Conservation (phyloP, 257 asterid genomes). For the Penstemon eatonii region DNA sequence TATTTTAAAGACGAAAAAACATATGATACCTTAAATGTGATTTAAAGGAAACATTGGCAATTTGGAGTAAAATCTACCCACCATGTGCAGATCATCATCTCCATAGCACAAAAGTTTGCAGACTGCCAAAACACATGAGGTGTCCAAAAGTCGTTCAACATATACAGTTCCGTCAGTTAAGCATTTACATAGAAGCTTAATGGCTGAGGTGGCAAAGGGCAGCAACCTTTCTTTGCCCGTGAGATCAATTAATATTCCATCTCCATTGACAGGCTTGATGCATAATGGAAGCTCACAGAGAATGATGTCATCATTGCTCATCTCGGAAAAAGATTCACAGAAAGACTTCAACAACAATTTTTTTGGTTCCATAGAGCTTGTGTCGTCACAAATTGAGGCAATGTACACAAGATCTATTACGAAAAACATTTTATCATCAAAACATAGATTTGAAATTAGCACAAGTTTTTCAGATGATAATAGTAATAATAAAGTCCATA, state of each 20-base stretch:
- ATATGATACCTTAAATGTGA: constrained; percentile 7
- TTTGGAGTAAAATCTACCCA: constrained; percentile 37
- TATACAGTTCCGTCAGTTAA: constrained; percentile 85
- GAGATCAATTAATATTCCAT: constrained; percentile 69
- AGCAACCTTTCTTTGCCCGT: constrained; percentile 69
- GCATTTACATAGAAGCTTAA: constrained; percentile 81
- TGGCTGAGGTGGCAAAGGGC: constrained; percentile 70
- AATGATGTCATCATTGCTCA: constrained; percentile 42
- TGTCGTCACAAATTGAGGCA: constrained; percentile 46
- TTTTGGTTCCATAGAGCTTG: constrained; percentile 37
- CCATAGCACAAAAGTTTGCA: constrained; percentile 76
- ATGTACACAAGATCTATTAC: constrained; percentile 52
- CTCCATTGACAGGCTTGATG: constrained; percentile 54
- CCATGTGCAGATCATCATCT: constrained; percentile 86
- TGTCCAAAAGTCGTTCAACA: constrained; percentile 80
- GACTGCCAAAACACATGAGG: constrained; percentile 63
- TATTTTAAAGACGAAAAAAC: constrained; percentile 22
- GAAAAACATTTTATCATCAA: constrained; percentile 17
- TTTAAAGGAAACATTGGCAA: constrained; percentile 16
- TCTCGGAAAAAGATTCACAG: constrained; percentile 52
- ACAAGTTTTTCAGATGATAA: constrained; percentile 22
- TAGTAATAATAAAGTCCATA: constrained; percentile 15
- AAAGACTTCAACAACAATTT: constrained; percentile 58
- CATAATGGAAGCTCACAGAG: constrained; percentile 60
- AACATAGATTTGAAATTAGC: constrained; percentile 13